phyloP scores from a whole-genome alignment of 352 stramenopile genomes.

The Globisporangium takayamanum region DNA sequence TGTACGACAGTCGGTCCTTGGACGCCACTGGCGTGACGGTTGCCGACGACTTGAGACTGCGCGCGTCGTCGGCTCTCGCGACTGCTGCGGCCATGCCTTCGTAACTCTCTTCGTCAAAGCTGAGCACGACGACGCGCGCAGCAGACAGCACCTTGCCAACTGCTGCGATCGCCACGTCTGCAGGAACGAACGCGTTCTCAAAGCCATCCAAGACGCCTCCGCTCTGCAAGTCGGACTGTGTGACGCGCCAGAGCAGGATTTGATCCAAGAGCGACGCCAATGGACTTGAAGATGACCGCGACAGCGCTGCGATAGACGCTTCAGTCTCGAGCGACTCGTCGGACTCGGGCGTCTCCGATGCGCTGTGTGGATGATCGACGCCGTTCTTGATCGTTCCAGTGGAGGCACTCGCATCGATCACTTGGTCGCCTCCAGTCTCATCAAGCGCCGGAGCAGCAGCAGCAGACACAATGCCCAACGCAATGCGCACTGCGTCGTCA shows the following conservation, averaged over 20 bases:
- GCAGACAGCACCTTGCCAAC: constrained; percentile 31
- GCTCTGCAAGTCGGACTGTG: constrained; percentile 46
- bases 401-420: neutral
- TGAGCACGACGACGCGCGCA: constrained; percentile 50
- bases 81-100: constrained; percentile 28
- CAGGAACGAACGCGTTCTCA: constrained; percentile 41
- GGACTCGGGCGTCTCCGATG: constrained; percentile 18
- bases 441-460: too few relatives aligned
- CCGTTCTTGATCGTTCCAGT: neutral
- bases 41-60: constrained; percentile 2
- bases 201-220: constrained; percentile 77
- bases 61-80: constrained; percentile 8
- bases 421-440: too few relatives aligned
- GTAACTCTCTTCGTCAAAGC: constrained; percentile 68
- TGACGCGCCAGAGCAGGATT: constrained; percentile 59
- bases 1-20: constrained; percentile 2
- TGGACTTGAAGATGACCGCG: constrained; percentile 3
- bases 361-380: constrained; percentile 7
- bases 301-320: neutral
- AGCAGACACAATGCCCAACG: constrained; percentile 22
- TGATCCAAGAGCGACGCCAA: constrained; percentile 40
- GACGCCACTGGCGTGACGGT: constrained; percentile 5
- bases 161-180: constrained; percentile 30
- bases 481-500: constrained; percentile 26
- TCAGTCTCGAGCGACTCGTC: constrained; percentile 3